Percentiles rank a stretch among this genome's conserved stretches.
phyloP scores from a whole-genome alignment of 2,329 filamentous ascomycete species.

The Cercospora zeae-maydis region DNA sequence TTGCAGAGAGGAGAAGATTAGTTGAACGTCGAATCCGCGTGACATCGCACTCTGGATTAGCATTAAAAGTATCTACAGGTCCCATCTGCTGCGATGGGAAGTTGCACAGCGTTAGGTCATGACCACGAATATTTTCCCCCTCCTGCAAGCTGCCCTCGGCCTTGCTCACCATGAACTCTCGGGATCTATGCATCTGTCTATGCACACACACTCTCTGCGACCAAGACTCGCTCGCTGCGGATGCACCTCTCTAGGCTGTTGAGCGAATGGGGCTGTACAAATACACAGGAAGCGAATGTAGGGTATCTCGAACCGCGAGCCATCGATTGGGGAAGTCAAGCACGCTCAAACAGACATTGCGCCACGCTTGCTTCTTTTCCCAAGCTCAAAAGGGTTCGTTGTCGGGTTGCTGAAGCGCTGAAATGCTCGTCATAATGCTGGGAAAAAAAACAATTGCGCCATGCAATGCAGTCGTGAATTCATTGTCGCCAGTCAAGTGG shows the following conservation, averaged over 20 bases:
- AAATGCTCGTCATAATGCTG: conserved; percentile 23
- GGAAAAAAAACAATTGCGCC: conserved; percentile 14
- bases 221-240: conserved; percentile 10
- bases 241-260: conserved; percentile 10
- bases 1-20: not conserved
- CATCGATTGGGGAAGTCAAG: conserved; percentile 5
- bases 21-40: not conserved
- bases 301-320: conserved; percentile 22
- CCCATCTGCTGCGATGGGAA: conserved; percentile 16
- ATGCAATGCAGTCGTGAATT: conserved; percentile 25
- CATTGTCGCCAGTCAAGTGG: conserved; percentile 19
- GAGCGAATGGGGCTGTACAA: conserved; percentile 27
- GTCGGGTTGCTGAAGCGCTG: conserved; percentile 18
- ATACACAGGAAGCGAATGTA: conserved; percentile 28
- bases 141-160: not conserved
- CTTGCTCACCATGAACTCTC: conserved; percentile 3
- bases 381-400: conserved; percentile 14
- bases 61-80: conserved; percentile 26
- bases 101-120: conserved; percentile 22
- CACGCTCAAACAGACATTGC: conserved; percentile 12
- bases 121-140: conserved; percentile 8
- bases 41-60: conserved; percentile 16
- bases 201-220: conserved; percentile 11
- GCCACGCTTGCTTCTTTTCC: conserved; percentile 8
- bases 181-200: conserved; percentile 19